Conservation (phyloP, 2,329 filamentous ascomycete species). For the Sporothrix curviconia region DNA sequence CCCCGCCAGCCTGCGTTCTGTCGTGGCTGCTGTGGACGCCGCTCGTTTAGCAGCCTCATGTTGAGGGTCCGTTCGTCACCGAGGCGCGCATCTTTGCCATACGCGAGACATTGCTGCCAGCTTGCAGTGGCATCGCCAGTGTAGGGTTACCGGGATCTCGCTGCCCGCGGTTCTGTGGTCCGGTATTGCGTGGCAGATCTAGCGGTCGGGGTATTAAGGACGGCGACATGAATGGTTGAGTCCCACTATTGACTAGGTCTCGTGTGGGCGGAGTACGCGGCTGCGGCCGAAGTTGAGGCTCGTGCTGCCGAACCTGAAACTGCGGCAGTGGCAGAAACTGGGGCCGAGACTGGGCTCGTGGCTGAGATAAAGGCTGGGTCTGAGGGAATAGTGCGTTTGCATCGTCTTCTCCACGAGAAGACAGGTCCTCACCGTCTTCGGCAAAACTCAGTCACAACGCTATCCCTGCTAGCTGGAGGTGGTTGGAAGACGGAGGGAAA, state of each 20-base stretch:
- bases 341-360: neutral
- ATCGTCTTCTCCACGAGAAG: neutral
- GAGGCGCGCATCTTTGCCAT: slow-evolving; percentile 2
- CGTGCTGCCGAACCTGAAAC: neutral
- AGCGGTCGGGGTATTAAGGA: slow-evolving; percentile 7
- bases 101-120: neutral
- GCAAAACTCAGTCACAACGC: slow-evolving; percentile 48
- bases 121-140: neutral
- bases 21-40: neutral
- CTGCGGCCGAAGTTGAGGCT: too few relatives aligned
- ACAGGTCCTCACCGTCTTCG: slow-evolving; percentile 36
- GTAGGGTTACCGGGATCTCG: neutral
- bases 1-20: neutral
- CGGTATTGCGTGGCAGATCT: neutral
- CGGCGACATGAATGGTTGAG: slow-evolving; percentile 7
- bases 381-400: neutral
- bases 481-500: neutral
- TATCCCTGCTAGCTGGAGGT: slow-evolving; percentile 27
- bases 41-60: neutral
- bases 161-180: too few relatives aligned
- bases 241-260: neutral
- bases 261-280: neutral
- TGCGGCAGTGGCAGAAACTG: neutral
- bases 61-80: neutral
- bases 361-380: neutral